Conservation (phyloP, 2,329 filamentous ascomycete genomes). For the Nannizziopsis arthrosporioides region DNA sequence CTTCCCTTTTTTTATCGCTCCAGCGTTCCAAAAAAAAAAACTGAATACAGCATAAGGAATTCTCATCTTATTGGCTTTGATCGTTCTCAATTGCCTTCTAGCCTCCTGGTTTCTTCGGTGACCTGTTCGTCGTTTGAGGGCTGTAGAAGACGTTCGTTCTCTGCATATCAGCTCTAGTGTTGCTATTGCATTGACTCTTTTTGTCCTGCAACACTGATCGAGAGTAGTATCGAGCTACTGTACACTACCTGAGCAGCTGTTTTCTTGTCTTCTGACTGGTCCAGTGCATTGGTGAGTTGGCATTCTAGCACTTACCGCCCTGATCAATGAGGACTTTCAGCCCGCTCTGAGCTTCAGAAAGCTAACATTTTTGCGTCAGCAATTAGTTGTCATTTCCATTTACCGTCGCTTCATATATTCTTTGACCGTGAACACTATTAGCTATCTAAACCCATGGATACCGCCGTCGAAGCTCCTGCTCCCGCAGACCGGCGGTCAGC, state of each 20-base stretch:
- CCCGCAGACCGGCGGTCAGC: constrained; percentile 5
- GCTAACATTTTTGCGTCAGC: not conserved
- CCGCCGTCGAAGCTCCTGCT: constrained; percentile 12
- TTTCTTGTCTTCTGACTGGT: not conserved
- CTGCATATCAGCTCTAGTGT: no score
- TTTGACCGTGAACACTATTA: not conserved
- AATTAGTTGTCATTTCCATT: not conserved
- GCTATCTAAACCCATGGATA: constrained; percentile 12
- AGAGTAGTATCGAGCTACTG: not conserved
- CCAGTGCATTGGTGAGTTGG: constrained; percentile 6
- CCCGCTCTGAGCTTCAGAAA: not conserved
- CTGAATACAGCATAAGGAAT: no score
- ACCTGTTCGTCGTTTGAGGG: no score
- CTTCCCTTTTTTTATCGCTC: no score
- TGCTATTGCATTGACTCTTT: no score
- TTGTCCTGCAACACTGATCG: not conserved
- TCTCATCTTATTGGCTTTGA: no score
- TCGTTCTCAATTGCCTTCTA: no score
- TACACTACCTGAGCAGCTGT: not conserved
- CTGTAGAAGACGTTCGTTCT: no score
- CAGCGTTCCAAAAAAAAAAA: no score
- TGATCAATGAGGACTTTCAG: not conserved
- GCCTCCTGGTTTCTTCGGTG: no score
- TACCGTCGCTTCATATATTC: no score
- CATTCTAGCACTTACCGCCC: not conserved